These are phyloP conservation scores for Corymbia calophylla DNA, from an alignment of 441 rosid species.

Conservation along the genomic window DNA sequence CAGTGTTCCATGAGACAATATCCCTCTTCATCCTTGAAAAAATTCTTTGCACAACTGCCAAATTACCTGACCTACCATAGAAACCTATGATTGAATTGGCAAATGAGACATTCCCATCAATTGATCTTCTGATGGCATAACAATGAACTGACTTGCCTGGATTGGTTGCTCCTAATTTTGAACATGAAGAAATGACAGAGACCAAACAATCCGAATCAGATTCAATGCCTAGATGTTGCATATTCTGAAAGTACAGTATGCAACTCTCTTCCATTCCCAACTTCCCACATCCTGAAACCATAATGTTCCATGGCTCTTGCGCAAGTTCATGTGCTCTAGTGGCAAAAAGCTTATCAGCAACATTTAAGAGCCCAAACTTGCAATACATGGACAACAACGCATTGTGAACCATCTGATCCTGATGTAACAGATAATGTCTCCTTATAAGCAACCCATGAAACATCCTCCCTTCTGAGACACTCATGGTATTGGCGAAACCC, in stretches of 20 bases:
- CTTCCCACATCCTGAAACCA: slow-evolving; percentile 38
- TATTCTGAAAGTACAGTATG: slow-evolving; percentile 27
- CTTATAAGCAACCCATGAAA: slow-evolving; percentile 48
- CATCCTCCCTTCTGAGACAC: slow-evolving; percentile 33
- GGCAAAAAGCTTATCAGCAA: slow-evolving; percentile 35
- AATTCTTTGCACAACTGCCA: slow-evolving; percentile 28
- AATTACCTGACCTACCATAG: slow-evolving; percentile 36
- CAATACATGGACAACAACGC: slow-evolving; percentile 53
- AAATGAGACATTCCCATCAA: slow-evolving; percentile 17
- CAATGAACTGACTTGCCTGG: slow-evolving; percentile 44
- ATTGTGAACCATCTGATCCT: slow-evolving; percentile 21
- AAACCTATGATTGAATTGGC: slow-evolving; percentile 39
- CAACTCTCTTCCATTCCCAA: slow-evolving; percentile 25
- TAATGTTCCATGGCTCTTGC: slow-evolving; percentile 33
- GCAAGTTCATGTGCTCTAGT: not conserved
- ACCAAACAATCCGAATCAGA: slow-evolving; percentile 26
- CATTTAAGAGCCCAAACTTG: slow-evolving; percentile 33
- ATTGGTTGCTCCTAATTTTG: slow-evolving; percentile 19
- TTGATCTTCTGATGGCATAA: slow-evolving; percentile 20
- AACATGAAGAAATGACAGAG: slow-evolving; percentile 39
- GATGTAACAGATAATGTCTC: slow-evolving; percentile 23
- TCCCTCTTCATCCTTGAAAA: slow-evolving; percentile 23
- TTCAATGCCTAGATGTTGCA: slow-evolving; percentile 25
- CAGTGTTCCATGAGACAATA: slow-evolving; percentile 41
- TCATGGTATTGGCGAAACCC: slow-evolving; percentile 35